phyloP scores from a whole-genome alignment of 2,329 filamentous ascomycete genomes.

The Chaetomium olivaceum region DNA sequence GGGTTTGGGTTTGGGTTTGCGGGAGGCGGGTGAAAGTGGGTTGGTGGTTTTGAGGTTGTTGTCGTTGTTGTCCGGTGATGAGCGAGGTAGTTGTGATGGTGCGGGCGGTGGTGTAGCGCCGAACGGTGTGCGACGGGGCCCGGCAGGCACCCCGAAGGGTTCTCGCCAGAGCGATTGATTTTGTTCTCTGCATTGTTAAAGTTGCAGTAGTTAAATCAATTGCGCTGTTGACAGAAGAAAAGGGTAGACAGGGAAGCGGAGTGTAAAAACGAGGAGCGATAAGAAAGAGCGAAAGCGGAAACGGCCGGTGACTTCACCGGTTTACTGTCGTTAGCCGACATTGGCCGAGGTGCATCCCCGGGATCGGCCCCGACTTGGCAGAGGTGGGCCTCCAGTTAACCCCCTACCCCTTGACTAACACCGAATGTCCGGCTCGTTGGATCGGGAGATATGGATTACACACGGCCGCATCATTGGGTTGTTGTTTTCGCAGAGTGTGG shows the following conservation, averaged over 20 bases:
- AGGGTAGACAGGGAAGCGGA: not conserved
- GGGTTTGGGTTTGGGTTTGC: slow-evolving; percentile 19
- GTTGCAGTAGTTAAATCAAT: slow-evolving; percentile 17
- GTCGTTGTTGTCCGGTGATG: slow-evolving; percentile 2
- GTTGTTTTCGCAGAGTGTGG: not conserved
- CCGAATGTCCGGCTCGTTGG: not conserved
- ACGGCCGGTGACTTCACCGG: slow-evolving; percentile 20
- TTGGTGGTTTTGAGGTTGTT: not conserved
- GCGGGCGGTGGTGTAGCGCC: slow-evolving; percentile 7
- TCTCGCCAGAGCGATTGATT: slow-evolving; percentile 23
- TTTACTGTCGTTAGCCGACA: slow-evolving; percentile 19
- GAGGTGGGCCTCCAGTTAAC: not conserved
- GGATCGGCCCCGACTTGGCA: slow-evolving; percentile 25
- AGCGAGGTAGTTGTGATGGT: not conserved
- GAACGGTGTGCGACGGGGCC: slow-evolving; percentile 22
- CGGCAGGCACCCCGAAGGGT: slow-evolving; percentile 27
- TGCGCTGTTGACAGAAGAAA: not conserved
- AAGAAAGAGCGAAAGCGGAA: not conserved
- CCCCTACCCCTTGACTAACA: not conserved
- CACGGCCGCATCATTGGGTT: not conserved
- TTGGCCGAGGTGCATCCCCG: slow-evolving; percentile 25
- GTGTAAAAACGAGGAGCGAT: not conserved
- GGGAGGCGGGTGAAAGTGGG: not conserved
- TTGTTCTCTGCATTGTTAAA: slow-evolving; percentile 30
- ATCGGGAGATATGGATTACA: not conserved